Evolutionary conservation across 2,329 filamentous ascomycete genomes (phyloP), one percentile per base, ranked within the genome.

Genomic region (Neofusicoccum umdonicola): DNA sequence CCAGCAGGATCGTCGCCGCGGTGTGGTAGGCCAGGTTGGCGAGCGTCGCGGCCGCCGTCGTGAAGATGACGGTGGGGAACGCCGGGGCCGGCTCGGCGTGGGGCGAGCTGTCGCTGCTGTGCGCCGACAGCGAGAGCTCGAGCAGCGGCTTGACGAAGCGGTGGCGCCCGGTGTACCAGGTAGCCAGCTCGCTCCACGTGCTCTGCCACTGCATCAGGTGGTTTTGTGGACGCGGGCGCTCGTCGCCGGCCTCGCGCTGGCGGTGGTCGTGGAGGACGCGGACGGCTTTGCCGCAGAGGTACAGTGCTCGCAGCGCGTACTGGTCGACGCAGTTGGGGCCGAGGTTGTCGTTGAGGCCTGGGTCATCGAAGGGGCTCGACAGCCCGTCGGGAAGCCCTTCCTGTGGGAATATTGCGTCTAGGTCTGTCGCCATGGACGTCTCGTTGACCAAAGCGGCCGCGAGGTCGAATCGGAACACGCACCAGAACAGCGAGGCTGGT

Each of bases 11-110:
- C 7, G 85, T 70, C 76, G 84, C 83, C 2, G 83, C 82, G 0
- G 84, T 84, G 67, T 87, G 85, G 68, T 85, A 86, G 2, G 86
- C 74, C 68, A 86, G 84, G 66, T 85, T 87, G 2, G 78, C 78
- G 2, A 81, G 76, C 3, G 77, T 70, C 0, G 77, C 80, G 0
- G 80, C 76, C 0, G 78, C 78, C 52, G 79, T 80, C 4, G 79
- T 79, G 67, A 82, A 84, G 0, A 85, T 70, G 17, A 85, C 71
- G 0, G 80, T 77, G 1, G 76, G 76, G 62, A 79, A 79, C 0
- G 73, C 56, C 4, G 27, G 27, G 27, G 27, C 2, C 3, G 27
- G 31, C 12, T 47, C 3, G 56, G 4, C 4, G n/a, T 15, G 42
- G 3, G 15, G 2, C 1, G 70, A 56, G 11, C 66, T 62, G 7